Percentiles rank a stretch among this genome's conserved stretches.
phyloP scores from a whole-genome alignment of 305 asterid species.

The Rubia peregrina region DNA sequence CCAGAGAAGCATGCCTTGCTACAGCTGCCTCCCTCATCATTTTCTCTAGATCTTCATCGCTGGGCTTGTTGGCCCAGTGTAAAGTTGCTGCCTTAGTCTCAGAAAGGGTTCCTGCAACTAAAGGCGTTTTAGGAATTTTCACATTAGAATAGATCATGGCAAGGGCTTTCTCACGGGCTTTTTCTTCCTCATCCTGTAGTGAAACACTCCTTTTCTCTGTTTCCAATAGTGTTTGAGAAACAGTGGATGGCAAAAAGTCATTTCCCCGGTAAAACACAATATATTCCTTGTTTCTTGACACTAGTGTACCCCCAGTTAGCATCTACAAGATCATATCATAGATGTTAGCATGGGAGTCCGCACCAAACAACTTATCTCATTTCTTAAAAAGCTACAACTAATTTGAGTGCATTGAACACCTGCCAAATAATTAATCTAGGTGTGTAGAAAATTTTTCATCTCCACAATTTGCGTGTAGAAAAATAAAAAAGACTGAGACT shows the following conservation, averaged over 20 bases:
- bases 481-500: neutral
- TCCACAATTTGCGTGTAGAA: neutral
- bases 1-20: conserved; percentile 51
- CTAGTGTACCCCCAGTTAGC: conserved; percentile 81
- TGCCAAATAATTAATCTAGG: neutral
- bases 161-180: conserved; percentile 59
- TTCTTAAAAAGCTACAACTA: neutral
- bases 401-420: neutral
- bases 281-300: conserved; percentile 88
- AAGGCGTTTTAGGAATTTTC: conserved; percentile 34
- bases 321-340: conserved; percentile 35
- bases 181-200: conserved; percentile 75
- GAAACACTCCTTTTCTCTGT: conserved; percentile 40
- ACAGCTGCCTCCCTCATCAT: conserved; percentile 63
- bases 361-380: too few relatives aligned
- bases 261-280: conserved; percentile 83
- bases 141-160: conserved; percentile 29
- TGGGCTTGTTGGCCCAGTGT: conserved; percentile 56
- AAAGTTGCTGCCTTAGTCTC: conserved; percentile 84
- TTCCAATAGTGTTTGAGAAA: conserved; percentile 48
- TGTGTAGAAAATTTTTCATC: neutral
- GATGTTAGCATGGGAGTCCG: neutral
- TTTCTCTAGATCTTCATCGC: conserved; percentile 48
- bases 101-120: conserved; percentile 89
- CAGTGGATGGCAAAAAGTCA: conserved; percentile 66